Conservation (phyloP, 768 basidiomycete genomes). For the Lactarius vividus region DNA sequence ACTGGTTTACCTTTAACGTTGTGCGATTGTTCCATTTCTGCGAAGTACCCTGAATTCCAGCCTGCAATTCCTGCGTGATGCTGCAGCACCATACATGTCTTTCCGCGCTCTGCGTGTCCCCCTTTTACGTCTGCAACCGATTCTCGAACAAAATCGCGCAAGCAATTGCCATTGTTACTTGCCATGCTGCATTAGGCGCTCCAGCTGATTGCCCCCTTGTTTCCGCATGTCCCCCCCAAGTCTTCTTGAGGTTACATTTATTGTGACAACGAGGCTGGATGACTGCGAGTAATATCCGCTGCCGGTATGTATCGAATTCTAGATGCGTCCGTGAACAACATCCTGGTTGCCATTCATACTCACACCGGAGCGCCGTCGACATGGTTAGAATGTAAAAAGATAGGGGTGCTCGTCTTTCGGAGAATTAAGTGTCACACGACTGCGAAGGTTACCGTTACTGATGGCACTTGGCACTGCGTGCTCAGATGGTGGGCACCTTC, state of each 20-base stretch:
- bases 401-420: not conserved
- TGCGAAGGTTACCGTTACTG: not conserved
- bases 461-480: too few species aligned
- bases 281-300: not conserved
- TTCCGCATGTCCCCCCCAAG: not conserved
- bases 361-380: not conserved
- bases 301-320: not conserved
- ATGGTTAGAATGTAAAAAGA: not conserved
- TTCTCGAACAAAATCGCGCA: not conserved
- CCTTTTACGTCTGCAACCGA: not conserved
- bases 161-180: not conserved
- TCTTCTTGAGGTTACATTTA: not conserved
- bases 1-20: not conserved
- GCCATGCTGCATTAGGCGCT: not conserved
- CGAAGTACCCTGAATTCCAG: not conserved
- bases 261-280: not conserved
- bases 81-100: not conserved
- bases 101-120: not conserved
- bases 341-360: not conserved
- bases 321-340: not conserved
- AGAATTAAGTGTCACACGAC: not conserved
- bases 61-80: not conserved
- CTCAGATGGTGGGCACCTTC: not conserved
- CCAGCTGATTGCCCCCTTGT: not conserved
- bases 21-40: not conserved